Evolutionary conservation across 1,284 basidiomycete species (phyloP), one percentile per base, ranked within the genome.

Genomic region (Microbotryomycetes sp.): DNA sequence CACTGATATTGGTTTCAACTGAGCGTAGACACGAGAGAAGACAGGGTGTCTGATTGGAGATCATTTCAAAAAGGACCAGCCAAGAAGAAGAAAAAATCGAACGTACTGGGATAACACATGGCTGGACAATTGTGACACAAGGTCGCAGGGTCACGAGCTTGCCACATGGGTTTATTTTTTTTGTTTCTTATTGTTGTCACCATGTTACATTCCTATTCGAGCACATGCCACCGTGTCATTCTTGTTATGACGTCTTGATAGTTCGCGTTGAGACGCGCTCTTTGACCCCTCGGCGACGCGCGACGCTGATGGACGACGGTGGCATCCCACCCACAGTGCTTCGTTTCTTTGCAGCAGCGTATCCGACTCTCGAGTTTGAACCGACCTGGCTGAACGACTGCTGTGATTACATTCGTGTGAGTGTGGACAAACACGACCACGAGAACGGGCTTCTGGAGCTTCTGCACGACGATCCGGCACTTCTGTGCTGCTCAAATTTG

Each of bases 61-160:
- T 65, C 54, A 26, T 72, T 72, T 52, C 60, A 68, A 30, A 70
- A 67, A 56, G 70, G 69, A 9, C 50, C 46, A 7, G 92, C 91
- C 81, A 92, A 90, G 79, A 87, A 84, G 76, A 89, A 93, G 79
- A 92, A 89, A 75, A 91, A 89, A 78, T 75, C 78, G 2, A 69
- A 68, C 3, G 62, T 64, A 1, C 58, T 68, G 5, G 68, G 68
- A 2, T 67, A 56, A 62, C 25, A 22, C 26, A 15, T 6, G 50
- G 12, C n/a, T 47, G n/a, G 46, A 2, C 25, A 49, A 16, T 49
- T 12, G 14, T 6, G 28, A 12, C 28, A 28, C 19, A 49, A 49
- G 16, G 42, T n/a, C n/a, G n/a, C n/a, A 42, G 36, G 36, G 36
- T 42, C 36, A 42, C 9, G 36, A 42, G 9, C 36, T 19, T 42